Percentiles rank a stretch among this genome's conserved stretches.
Conservation (phyloP, 495 filamentous ascomycete genomes). For the Astrothelium subdiscretum region DNA sequence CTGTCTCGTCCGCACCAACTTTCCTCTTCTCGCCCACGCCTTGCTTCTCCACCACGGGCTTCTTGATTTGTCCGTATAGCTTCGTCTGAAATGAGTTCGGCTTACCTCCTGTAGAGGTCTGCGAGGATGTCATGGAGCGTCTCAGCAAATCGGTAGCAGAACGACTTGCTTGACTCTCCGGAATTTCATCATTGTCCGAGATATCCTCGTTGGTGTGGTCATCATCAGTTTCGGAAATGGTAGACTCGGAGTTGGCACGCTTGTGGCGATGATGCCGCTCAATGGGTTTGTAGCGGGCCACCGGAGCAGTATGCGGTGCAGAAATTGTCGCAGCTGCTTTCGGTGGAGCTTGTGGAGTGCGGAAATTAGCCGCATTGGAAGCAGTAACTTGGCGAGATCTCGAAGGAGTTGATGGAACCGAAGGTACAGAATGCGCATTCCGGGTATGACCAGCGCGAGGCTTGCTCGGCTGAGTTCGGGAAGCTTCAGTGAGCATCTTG, state of each 20-base stretch:
- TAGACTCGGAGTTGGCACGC: slow-evolving; percentile 69
- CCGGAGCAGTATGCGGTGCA: slow-evolving; percentile 28
- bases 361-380: slow-evolving; percentile 12
- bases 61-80: slow-evolving; percentile 28
- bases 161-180: slow-evolving; percentile 40
- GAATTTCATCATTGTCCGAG: slow-evolving; percentile 39
- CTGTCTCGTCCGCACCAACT: background rate
- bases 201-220: slow-evolving; percentile 40
- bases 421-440: slow-evolving; percentile 60
- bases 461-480: slow-evolving; percentile 54
- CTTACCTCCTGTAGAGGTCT: background rate
- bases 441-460: background rate
- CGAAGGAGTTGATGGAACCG: slow-evolving; percentile 62
- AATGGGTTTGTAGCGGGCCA: slow-evolving; percentile 1
- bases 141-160: slow-evolving; percentile 42
- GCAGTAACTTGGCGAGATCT: background rate
- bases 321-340: slow-evolving; percentile 41
- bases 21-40: slow-evolving; percentile 3
- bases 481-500: slow-evolving; percentile 62
- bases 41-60: slow-evolving; percentile 14
- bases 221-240: slow-evolving; percentile 72
- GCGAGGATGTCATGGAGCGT: slow-evolving; percentile 8
- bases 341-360: slow-evolving; percentile 34
- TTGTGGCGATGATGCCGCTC: slow-evolving; percentile 8
- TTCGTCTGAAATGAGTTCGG: slow-evolving; percentile 22